Conservation (phyloP, 257 asterid genomes). For the Plantago major region DNA sequence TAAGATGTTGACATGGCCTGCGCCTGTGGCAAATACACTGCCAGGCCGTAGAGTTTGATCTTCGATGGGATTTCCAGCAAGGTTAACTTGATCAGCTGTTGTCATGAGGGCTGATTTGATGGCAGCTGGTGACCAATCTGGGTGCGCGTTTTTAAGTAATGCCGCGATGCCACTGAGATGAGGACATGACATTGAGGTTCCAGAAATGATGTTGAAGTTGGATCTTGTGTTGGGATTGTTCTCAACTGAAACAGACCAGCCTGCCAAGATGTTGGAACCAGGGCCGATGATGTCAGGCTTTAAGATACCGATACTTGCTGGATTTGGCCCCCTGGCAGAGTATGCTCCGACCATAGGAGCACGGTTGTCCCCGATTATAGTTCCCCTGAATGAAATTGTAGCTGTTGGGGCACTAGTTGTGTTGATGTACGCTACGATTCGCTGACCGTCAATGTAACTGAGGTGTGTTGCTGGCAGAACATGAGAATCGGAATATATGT, state of each 20-base stretch:
- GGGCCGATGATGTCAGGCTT: constrained; percentile 20
- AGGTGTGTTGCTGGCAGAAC: constrained; percentile 15
- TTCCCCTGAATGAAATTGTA: constrained; percentile 11
- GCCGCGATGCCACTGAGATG: constrained; percentile 10
- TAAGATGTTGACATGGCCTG: constrained; percentile 9
- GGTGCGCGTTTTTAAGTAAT: constrained; percentile 11
- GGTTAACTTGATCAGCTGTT: constrained; percentile 12
- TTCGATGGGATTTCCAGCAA: neutral
- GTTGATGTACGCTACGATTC: neutral
- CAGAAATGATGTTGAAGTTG: constrained; percentile 15
- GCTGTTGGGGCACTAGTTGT: neutral
- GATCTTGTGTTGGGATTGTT: constrained; percentile 15
- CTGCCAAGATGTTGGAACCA: constrained; percentile 12
- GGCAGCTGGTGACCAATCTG: constrained; percentile 12
- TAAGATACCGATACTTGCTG: neutral
- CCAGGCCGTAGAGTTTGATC: constrained; percentile 5
- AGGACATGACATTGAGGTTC: constrained; percentile 23
- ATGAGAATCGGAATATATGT: neutral
- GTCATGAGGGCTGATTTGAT: constrained; percentile 18
- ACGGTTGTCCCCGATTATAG: neutral
- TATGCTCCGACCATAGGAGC: neutral
- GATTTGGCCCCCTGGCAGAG: constrained; percentile 9
- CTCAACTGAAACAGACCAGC: constrained; percentile 4
- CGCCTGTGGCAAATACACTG: neutral
- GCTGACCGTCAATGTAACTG: constrained; percentile 2